phyloP scores from a whole-genome alignment of 345 rosid genomes.

The Hibiscus mutabilis region DNA sequence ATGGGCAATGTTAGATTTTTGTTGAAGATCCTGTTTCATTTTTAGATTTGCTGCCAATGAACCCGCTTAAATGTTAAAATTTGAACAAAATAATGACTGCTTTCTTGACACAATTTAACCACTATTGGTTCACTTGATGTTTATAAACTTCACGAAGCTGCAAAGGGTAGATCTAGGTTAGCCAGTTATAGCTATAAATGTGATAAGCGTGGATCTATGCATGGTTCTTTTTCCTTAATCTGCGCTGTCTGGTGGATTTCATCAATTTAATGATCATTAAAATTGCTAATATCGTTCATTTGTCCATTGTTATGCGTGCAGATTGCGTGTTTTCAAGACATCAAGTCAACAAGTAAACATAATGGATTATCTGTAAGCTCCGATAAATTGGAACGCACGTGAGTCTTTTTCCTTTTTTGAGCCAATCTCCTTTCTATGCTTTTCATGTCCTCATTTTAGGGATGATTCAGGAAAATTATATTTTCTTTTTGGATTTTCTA shows the following conservation, averaged over 20 bases:
- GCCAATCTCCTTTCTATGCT: background rate
- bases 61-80: background rate
- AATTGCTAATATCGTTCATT: background rate
- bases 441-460: background rate
- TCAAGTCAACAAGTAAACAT: slow-evolving; percentile 6
- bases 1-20: background rate
- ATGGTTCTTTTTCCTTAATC: background rate
- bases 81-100: background rate
- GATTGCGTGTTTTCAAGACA: slow-evolving; percentile 20
- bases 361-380: slow-evolving; percentile 7
- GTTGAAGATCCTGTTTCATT: background rate
- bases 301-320: slow-evolving; percentile 12
- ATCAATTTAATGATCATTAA: background rate
- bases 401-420: background rate
- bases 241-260: background rate
- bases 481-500: background rate
- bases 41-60: background rate
- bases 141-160: background rate
- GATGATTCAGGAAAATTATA: background rate
- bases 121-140: background rate
- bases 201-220: background rate
- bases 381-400: slow-evolving; percentile 12
- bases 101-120: background rate
- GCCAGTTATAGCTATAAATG: background rate
- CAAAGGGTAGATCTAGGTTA: background rate